Percentiles rank a stretch among this genome's conserved stretches.
Evolutionary conservation across 1,139 yeast genomes (phyloP).

Genomic region (Blastobotrys arbuscula): DNA sequence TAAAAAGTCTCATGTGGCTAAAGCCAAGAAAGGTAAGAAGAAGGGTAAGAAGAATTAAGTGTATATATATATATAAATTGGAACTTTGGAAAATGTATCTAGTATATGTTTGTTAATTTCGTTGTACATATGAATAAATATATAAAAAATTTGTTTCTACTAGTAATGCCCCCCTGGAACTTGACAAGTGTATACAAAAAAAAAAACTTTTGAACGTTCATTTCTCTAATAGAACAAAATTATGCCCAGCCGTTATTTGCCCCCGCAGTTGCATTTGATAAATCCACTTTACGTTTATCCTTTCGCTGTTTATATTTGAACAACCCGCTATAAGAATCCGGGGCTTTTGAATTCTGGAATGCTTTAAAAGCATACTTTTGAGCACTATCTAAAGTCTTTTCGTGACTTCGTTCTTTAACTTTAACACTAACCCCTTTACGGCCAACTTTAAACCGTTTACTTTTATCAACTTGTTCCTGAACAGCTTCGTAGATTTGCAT

Average conservation of each 20-base stretch:
- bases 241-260: conserved; percentile 16
- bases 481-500: conserved; percentile 13
- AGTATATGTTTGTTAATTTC: not conserved
- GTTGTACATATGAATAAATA: not conserved
- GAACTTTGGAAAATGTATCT: not conserved
- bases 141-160: not conserved
- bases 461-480: conserved; percentile 12
- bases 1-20: conserved; percentile 13
- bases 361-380: conserved; percentile 19
- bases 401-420: conserved; percentile 16
- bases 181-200: not conserved
- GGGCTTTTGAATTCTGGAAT: conserved; percentile 20
- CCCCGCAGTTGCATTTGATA: conserved; percentile 9
- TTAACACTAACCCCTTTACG: conserved; percentile 16
- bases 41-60: conserved; percentile 4
- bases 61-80: not conserved
- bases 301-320: conserved; percentile 11
- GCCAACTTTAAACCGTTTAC: conserved; percentile 8
- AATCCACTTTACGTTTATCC: conserved; percentile 4
- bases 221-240: no score
- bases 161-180: no score
- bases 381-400: conserved; percentile 17
- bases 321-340: conserved; percentile 16
- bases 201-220: no score
- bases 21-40: conserved; percentile 17